Evolutionary conservation across 1,139 yeast genomes (phyloP).

Genomic region (Hansenula lynferdii): DNA sequence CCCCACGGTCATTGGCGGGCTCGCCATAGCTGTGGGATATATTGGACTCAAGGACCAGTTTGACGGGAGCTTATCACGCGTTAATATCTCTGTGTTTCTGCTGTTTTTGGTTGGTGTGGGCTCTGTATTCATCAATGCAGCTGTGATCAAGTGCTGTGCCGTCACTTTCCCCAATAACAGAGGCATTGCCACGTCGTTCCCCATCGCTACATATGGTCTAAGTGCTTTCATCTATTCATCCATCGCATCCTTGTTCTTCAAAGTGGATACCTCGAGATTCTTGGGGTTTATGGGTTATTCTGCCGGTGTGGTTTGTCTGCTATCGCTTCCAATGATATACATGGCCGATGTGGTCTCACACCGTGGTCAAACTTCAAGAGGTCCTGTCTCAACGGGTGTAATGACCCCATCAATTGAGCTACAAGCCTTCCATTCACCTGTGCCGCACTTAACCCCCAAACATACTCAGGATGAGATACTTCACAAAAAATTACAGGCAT

Average conservation of each 20-base stretch:
- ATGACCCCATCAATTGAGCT: conserved; percentile 13
- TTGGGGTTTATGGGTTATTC: conserved; percentile 43
- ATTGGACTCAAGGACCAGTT: conserved; percentile 42
- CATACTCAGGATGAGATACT: conserved; percentile 9
- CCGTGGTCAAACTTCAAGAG: conserved; percentile 2
- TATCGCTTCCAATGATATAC: conserved; percentile 46
- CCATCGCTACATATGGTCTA: conserved; percentile 53
- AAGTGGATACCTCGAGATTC: conserved; percentile 47
- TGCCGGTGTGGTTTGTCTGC: conserved; percentile 31
- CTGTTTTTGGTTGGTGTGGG: conserved; percentile 47
- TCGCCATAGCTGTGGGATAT: conserved; percentile 40
- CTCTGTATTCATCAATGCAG: conserved; percentile 47
- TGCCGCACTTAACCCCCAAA: conserved; percentile 6
- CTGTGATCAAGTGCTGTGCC: conserved; percentile 56
- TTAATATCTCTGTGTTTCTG: conserved; percentile 33
- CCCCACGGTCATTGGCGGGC: conserved; percentile 41
- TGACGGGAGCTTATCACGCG: conserved; percentile 28
- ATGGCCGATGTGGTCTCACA: conserved; percentile 30
- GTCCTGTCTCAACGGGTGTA: conserved; percentile 3
- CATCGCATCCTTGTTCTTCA: conserved; percentile 41
- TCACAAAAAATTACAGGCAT: conserved; percentile 5
- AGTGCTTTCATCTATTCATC: conserved; percentile 55
- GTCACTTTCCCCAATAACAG: conserved; percentile 49
- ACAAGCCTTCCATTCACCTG: conserved; percentile 5
- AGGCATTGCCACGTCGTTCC: conserved; percentile 58